Conservation (phyloP, 805 yeast species). For the Yarrowia sp. region DNA sequence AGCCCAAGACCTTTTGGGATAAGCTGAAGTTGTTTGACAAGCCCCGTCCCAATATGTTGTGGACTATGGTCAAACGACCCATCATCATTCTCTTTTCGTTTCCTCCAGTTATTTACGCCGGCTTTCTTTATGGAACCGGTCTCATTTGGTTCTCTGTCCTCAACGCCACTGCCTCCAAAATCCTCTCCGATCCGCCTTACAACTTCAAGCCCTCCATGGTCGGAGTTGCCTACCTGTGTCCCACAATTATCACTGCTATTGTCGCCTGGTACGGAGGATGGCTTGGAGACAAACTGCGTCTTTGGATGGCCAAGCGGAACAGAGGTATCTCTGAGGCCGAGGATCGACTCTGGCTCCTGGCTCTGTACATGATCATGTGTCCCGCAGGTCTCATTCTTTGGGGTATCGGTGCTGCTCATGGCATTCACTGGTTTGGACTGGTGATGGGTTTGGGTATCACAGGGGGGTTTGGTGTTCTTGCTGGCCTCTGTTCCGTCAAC, state of each 20-base stretch:
- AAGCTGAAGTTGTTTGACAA: slow-evolving; percentile 15
- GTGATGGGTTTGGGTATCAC: slow-evolving; percentile 47
- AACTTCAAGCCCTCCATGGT: slow-evolving; percentile 23
- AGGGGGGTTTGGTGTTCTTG: slow-evolving; percentile 44
- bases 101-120: slow-evolving; percentile 13
- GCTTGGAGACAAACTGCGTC: slow-evolving; percentile 6
- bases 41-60: slow-evolving; percentile 13
- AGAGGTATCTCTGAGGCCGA: slow-evolving; percentile 49
- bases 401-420: slow-evolving; percentile 52
- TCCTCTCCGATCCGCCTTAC: slow-evolving; percentile 19
- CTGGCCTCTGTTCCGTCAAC: slow-evolving; percentile 45
- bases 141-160: slow-evolving; percentile 21
- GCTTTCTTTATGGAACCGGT: slow-evolving; percentile 17
- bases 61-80: slow-evolving; percentile 24
- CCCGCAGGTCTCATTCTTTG: slow-evolving; percentile 48
- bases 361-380: slow-evolving; percentile 44
- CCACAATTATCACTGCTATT: neutral
- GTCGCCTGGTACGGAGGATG: slow-evolving; percentile 19
- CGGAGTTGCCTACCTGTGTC: slow-evolving; percentile 16
- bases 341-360: slow-evolving; percentile 48
- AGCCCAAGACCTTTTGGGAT: slow-evolving; percentile 24
- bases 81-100: slow-evolving; percentile 12
- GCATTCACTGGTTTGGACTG: slow-evolving; percentile 48
- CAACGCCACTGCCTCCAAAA: slow-evolving; percentile 16
- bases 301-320: slow-evolving; percentile 32